These are phyloP conservation scores for Eutrema heterophyllum DNA, from an alignment of 345 rosid genomes.

Conservation along the genomic window DNA sequence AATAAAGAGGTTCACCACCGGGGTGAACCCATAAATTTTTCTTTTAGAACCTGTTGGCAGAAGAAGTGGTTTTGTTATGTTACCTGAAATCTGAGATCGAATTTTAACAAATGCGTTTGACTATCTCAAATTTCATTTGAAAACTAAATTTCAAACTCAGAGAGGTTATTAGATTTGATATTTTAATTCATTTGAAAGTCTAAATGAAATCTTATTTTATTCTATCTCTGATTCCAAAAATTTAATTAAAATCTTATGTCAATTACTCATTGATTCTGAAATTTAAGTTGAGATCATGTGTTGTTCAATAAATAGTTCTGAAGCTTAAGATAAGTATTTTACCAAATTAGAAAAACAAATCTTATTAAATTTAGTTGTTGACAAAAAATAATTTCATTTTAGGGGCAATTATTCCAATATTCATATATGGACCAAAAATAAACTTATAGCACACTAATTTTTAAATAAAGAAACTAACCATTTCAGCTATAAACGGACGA, in stretches of 20 bases:
- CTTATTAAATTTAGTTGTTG: not conserved
- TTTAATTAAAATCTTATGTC: not conserved
- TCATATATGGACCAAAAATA: no score
- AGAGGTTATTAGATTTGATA: not conserved
- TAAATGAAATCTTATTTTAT: not conserved
- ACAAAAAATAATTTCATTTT: not conserved
- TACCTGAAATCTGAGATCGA: not conserved
- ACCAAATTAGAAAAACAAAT: not conserved
- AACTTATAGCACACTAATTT: no score
- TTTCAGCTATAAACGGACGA: no score
- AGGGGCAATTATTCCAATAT: no score
- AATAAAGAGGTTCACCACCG: no score
- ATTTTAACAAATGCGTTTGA: not conserved
- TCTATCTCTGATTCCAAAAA: not conserved
- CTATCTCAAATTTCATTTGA: not conserved
- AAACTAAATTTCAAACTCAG: not conserved
- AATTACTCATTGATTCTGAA: not conserved
- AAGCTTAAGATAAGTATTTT: not conserved
- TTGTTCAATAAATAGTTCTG: not conserved
- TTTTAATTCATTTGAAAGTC: not conserved
- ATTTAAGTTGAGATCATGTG: not conserved
- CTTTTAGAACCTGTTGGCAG: not conserved
- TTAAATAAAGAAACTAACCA: no score
- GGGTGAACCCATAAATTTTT: no score
- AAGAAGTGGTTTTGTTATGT: constrained; percentile 1